Conservation (phyloP, 2,329 filamentous ascomycete genomes). For the Exophiala sideris region DNA sequence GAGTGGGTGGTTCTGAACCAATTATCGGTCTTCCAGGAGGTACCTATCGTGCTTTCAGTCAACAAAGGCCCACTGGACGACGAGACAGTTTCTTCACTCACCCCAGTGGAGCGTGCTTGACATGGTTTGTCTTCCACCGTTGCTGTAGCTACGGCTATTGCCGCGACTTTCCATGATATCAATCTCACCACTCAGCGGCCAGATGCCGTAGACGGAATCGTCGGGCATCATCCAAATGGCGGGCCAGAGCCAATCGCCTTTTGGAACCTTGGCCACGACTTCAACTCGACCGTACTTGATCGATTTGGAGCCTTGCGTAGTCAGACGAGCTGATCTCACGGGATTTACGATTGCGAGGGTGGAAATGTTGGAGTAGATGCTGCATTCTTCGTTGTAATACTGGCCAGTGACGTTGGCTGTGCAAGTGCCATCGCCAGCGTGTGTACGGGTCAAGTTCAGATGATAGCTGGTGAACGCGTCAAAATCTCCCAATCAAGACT, state of each 20-base stretch:
- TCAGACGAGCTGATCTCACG: conserved; percentile 72
- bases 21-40: conserved; percentile 76
- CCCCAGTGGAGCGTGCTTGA: conserved; percentile 82
- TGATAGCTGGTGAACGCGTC: conserved; percentile 63
- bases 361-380: conserved; percentile 67
- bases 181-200: conserved; percentile 79
- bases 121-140: conserved; percentile 77
- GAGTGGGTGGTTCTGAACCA: conserved; percentile 73
- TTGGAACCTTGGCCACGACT: conserved; percentile 70
- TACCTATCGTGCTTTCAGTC: conserved; percentile 67
- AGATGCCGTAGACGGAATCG: conserved; percentile 67
- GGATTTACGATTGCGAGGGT: conserved; percentile 75
- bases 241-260: conserved; percentile 84
- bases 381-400: conserved; percentile 61
- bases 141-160: conserved; percentile 72
- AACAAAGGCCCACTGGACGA: too few species aligned
- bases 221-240: conserved; percentile 86
- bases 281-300: conserved; percentile 82
- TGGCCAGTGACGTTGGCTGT: conserved; percentile 59
- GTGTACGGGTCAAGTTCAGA: conserved; percentile 68
- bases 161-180: conserved; percentile 78
- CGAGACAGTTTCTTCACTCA: too few species aligned
- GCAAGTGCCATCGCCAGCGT: too few species aligned
- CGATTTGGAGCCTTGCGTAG: conserved; percentile 64
- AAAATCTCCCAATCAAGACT: conserved; percentile 67